phyloP scores from a whole-genome alignment of 306 rosid species.

The Vigna trinervia region DNA sequence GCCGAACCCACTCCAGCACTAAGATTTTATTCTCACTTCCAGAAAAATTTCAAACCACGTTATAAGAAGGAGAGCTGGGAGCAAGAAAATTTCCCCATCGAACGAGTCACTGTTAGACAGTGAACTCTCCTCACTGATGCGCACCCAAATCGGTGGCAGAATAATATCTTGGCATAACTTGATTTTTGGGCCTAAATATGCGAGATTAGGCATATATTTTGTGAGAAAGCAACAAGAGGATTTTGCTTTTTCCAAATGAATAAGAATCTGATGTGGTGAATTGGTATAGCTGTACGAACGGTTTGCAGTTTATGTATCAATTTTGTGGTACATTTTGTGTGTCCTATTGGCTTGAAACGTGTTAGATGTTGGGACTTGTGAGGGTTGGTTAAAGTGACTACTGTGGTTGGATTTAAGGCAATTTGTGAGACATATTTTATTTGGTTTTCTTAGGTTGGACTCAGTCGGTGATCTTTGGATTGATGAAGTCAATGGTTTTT shows the following conservation, averaged over 20 bases:
- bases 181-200: slow-evolving; percentile 8
- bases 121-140: slow-evolving; percentile 48
- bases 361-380: background rate
- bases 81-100: background rate
- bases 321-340: background rate
- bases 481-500: slow-evolving; percentile 27
- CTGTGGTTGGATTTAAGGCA: background rate
- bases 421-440: background rate
- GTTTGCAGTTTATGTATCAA: background rate
- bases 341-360: slow-evolving; percentile 34
- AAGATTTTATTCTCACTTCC: background rate
- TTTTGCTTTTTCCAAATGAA: background rate
- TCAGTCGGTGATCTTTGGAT: slow-evolving; percentile 41
- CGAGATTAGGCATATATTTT: slow-evolving; percentile 44
- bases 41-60: slow-evolving; percentile 40
- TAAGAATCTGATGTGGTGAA: slow-evolving; percentile 11
- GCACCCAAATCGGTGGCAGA: slow-evolving; percentile 44
- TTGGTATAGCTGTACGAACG: slow-evolving; percentile 19
- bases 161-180: slow-evolving; percentile 15
- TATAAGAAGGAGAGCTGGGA: background rate
- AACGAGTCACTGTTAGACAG: slow-evolving; percentile 42
- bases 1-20: slow-evolving; percentile 28
- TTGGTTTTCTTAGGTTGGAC: slow-evolving; percentile 33
- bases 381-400: background rate
- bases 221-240: slow-evolving; percentile 32